Conservation (phyloP, 2,329 filamentous ascomycete species). For the Hypoxylon sp. region DNA sequence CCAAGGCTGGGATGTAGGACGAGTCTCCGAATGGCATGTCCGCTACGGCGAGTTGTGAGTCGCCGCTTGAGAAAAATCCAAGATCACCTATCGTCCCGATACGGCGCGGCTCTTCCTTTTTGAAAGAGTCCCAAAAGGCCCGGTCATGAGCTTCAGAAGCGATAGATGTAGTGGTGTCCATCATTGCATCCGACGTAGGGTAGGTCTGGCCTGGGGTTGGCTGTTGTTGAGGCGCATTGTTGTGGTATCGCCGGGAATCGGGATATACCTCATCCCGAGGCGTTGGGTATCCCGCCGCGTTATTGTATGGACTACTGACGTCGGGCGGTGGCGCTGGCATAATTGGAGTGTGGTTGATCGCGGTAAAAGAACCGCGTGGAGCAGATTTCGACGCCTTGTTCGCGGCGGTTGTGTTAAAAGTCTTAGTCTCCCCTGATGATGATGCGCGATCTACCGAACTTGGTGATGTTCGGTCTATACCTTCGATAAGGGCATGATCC, state of each 20-base stretch:
- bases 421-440: constrained; percentile 50
- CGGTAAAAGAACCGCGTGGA: constrained; percentile 57
- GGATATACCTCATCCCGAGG: constrained; percentile 41
- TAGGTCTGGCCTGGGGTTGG: constrained; percentile 38
- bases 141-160: constrained; percentile 35
- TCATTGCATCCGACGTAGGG: constrained; percentile 38
- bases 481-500: constrained; percentile 53
- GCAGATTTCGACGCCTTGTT: constrained; percentile 53
- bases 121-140: constrained; percentile 46
- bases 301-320: constrained; percentile 27
- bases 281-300: constrained; percentile 29
- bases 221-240: constrained; percentile 31
- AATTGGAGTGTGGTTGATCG: constrained; percentile 56
- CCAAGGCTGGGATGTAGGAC: constrained; percentile 40
- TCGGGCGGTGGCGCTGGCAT: constrained; percentile 40
- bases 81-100: constrained; percentile 51
- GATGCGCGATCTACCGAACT: constrained; percentile 55
- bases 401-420: constrained; percentile 29
- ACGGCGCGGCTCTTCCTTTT: constrained; percentile 45
- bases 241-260: constrained; percentile 46
- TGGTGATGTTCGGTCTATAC: constrained; percentile 51
- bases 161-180: constrained; percentile 31
- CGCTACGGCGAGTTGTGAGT: constrained; percentile 42
- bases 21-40: constrained; percentile 49
- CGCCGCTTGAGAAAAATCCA: constrained; percentile 49